phyloP scores from a whole-genome alignment of 345 rosid species.

The Aquilaria malaccensis region DNA sequence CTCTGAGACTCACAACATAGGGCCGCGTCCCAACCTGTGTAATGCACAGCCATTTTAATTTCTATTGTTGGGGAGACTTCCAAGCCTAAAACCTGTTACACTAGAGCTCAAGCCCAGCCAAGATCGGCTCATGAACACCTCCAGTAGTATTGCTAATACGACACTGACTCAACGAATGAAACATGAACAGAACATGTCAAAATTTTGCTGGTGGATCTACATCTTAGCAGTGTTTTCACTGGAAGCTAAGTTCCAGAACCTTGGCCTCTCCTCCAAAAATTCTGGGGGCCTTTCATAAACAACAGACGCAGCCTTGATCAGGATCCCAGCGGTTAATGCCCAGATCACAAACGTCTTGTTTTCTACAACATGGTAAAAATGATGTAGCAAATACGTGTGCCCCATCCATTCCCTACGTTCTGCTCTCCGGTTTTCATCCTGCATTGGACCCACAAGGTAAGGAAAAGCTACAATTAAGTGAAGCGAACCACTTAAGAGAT shows the following conservation, averaged over 20 bases:
- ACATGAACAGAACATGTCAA: no score
- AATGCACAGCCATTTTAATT: no score
- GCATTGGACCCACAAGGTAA: constrained; percentile 2
- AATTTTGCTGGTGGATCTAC: no score
- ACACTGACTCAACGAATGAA: no score
- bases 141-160: no score
- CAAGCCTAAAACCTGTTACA: no score
- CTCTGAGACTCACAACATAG: no score
- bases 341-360: constrained; percentile 47
- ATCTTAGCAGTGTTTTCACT: no score
- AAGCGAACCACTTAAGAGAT: neutral
- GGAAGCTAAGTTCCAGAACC: constrained; percentile 18
- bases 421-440: constrained; percentile 61
- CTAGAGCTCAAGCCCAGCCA: no score
- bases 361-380: constrained; percentile 41
- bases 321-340: constrained; percentile 70
- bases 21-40: no score
- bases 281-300: constrained; percentile 50
- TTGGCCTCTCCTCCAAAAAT: constrained; percentile 56
- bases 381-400: constrained; percentile 44
- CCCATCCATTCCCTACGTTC: constrained; percentile 78
- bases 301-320: constrained; percentile 73
- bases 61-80: no score
- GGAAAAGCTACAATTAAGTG: constrained; percentile 4
- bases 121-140: no score